Conservation (phyloP, 2,329 filamentous ascomycete genomes). For the Fusarium poae region DNA sequence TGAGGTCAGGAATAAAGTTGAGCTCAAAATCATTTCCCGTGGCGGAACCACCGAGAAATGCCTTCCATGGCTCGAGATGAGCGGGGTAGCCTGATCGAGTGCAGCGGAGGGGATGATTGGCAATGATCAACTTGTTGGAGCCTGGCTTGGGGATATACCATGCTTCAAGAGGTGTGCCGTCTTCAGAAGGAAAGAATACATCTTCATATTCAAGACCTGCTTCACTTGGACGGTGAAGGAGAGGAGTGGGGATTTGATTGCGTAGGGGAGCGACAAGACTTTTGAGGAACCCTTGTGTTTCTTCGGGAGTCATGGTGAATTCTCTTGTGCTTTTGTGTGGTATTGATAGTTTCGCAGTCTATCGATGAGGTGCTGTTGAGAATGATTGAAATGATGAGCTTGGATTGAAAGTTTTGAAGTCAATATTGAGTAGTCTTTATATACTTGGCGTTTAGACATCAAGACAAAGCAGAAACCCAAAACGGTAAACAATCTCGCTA, state of each 20-base stretch:
- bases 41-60: constrained; percentile 4
- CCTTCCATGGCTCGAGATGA: constrained; percentile 8
- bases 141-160: constrained; percentile 7
- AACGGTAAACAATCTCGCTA: not conserved
- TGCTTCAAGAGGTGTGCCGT: constrained; percentile 1
- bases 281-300: constrained; percentile 1
- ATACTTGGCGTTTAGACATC: not conserved
- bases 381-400: not conserved
- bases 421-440: not conserved
- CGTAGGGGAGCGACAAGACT: constrained; percentile 11
- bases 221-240: not conserved
- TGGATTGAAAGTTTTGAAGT: not conserved
- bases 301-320: constrained; percentile 1
- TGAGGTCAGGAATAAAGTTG: constrained; percentile 5
- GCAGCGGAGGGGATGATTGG: constrained; percentile 8
- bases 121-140: constrained; percentile 1
- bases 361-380: not conserved
- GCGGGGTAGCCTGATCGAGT: not conserved
- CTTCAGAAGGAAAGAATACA: constrained; percentile 10
- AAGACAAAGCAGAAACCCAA: not conserved
- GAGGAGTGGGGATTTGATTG: constrained; percentile 1
- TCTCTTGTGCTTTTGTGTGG: not conserved
- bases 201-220: constrained; percentile 1
- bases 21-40: constrained; percentile 12
- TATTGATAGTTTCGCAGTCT: fast-evolving